Evolutionary conservation across 2,329 filamentous ascomycete species (phyloP), one percentile per base, ranked within the genome.

Genomic region (Fusarium continuum): DNA sequence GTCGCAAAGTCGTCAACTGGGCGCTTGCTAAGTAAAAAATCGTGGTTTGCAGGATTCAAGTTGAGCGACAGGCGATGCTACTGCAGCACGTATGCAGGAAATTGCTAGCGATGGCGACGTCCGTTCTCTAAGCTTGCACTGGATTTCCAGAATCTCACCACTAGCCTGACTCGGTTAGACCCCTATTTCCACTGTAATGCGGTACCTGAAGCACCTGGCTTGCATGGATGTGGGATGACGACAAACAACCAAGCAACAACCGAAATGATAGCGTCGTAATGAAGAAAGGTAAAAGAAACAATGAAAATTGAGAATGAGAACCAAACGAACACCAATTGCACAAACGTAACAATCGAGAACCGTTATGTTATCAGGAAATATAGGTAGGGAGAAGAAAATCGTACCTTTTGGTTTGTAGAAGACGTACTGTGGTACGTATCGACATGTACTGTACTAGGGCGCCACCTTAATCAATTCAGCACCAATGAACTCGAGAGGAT

Each of bases 41-140:
- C 48, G 61, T 55, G 57, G 49, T 53, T 59, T 70, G 62, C 47
- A 59, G 45, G 55, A 55, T 65, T 52, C 49, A 63, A 64, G 61
- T 69, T 67, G 59, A 55, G 41, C 47, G 35, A 54, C 48, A 50
- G 52, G 48, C 48, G 58, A 61, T 62, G 61, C 49, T 54, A 57
- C 48, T 32, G 41, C 58, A 62, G 52, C 56, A 65, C 67, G 68
- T 73, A 72, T 73, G 74, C 51, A 74, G 72, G 75, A 77, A 76
- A 77, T 76, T 76, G 72, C 73, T 70, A 65, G 70, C 45, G 66
- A 70, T 75, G 73, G 69, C 67, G 66, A 72, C 68, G 65, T 63
- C 61, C 65, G 57, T 68, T 61, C 56, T 68, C 53, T 61, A 65
- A 61, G 60, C 46, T 60, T 58, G 68, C 47, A 54, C 46, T 61